A percentile compares a stretch with the other conserved stretches of the same genome.
Evolutionary conservation across 176 grass and related monocot species (phyloP).

Genomic region (Oryza coarctata): DNA sequence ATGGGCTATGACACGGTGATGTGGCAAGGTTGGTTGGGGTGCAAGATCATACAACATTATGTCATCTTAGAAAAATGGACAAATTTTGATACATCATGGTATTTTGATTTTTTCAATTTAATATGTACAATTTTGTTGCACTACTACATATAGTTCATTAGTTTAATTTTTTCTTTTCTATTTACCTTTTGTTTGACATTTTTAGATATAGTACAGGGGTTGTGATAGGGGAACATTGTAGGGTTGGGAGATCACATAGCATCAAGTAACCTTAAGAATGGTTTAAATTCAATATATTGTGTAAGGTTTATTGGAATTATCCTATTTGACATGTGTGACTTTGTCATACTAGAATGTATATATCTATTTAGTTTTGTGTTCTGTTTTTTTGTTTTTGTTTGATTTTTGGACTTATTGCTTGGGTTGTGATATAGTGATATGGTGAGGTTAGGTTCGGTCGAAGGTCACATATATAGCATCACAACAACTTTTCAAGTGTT

Average conservation of each 20-base stretch:
- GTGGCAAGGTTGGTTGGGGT: slow-evolving; percentile 15
- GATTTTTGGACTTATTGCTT: not conserved
- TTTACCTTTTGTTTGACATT: not conserved
- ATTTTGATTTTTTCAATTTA: not conserved
- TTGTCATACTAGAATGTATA: not conserved
- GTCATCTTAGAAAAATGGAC: not conserved
- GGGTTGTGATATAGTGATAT: not conserved
- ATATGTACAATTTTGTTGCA: not conserved
- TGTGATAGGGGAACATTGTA: slow-evolving; percentile 12
- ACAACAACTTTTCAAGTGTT: too few relatives aligned
- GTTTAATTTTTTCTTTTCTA: not conserved
- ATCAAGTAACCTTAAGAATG: not conserved
- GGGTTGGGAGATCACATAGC: not conserved
- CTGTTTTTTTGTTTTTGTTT: not conserved
- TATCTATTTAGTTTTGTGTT: not conserved
- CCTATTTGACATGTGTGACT: not conserved
- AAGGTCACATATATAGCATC: not conserved
- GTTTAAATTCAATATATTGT: not conserved
- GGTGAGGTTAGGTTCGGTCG: not conserved
- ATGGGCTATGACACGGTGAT: not conserved
- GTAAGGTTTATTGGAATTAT: not conserved
- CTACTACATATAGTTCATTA: not conserved
- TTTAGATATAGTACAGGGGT: not conserved
- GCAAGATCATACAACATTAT: not conserved
- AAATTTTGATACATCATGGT: not conserved